A percentile compares a stretch with the other conserved stretches of the same genome.
Evolutionary conservation across 2,329 filamentous ascomycete species (phyloP).

Genomic region (Colletotrichum lini): DNA sequence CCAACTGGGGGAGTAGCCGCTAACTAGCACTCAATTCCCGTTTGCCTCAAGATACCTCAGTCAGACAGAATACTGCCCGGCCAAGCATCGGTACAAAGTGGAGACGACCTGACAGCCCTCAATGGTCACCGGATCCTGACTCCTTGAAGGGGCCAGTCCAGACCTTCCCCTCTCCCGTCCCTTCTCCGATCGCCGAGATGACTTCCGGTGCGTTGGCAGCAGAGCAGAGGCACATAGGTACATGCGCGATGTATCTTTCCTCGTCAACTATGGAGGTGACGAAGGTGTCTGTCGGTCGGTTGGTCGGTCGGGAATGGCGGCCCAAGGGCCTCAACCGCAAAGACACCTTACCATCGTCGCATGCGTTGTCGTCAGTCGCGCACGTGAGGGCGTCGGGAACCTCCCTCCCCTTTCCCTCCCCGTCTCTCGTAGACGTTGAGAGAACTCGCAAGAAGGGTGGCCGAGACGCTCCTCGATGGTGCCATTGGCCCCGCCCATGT

Average conservation of each 20-base stretch:
- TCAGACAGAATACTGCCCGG: not conserved
- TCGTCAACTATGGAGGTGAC: not conserved
- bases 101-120: conserved; percentile 7
- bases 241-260: conserved; percentile 2
- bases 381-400: conserved; percentile 35
- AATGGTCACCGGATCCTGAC: conserved; percentile 14
- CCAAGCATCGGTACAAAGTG: conserved; percentile 16
- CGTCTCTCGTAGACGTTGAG: conserved; percentile 5
- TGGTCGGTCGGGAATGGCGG: conserved; percentile 31
- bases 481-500: conserved; percentile 20
- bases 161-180: conserved; percentile 11
- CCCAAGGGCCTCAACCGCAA: conserved; percentile 18
- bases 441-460: conserved; percentile 38
- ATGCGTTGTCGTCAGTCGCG: conserved; percentile 33
- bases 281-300: not conserved
- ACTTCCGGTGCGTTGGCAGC: conserved; percentile 22
- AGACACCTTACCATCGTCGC: conserved; percentile 32
- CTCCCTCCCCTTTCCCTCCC: not conserved
- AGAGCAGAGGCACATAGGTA: not conserved
- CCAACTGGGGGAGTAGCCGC: conserved; percentile 27
- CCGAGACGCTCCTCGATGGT: conserved; percentile 3
- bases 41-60: conserved; percentile 5
- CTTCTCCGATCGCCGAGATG: conserved; percentile 21
- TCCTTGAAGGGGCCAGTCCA: conserved; percentile 13
- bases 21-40: conserved; percentile 22